phyloP scores from a whole-genome alignment of 2,329 filamentous ascomycete species.

The Colletotrichum tropicicola region DNA sequence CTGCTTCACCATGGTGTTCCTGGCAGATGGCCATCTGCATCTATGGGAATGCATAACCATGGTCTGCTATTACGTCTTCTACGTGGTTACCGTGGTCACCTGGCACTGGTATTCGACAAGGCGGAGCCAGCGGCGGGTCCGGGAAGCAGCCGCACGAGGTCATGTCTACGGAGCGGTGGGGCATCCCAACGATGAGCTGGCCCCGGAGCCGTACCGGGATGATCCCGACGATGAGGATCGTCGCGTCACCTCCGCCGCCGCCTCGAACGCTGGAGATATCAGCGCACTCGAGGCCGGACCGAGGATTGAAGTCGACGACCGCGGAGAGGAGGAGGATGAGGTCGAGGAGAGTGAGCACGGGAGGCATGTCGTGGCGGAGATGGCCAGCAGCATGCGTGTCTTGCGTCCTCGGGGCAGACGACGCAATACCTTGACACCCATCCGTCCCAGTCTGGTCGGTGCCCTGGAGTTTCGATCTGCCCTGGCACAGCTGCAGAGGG shows the following conservation, averaged over 20 bases:
- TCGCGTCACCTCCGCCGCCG: conserved; percentile 29
- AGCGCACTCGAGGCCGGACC: conserved; percentile 54
- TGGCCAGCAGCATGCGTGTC: conserved; percentile 93
- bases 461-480: conserved; percentile 94
- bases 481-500: conserved; percentile 84
- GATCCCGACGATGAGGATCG: conserved; percentile 56
- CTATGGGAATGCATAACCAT: conserved; percentile 91
- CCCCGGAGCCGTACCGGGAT: conserved; percentile 69
- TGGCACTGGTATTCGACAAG: conserved; percentile 90
- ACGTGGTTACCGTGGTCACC: conserved; percentile 85
- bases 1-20: conserved; percentile 85
- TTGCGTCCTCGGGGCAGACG: conserved; percentile 72
- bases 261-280: conserved; percentile 44
- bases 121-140: conserved; percentile 66
- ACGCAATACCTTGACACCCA: conserved; percentile 82
- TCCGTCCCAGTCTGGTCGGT: conserved; percentile 91
- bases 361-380: conserved; percentile 78
- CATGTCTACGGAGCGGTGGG: conserved; percentile 73
- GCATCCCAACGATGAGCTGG: conserved; percentile 61
- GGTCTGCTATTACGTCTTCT: conserved; percentile 91
- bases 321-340: conserved; percentile 46
- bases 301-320: conserved; percentile 56
- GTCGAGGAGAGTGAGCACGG: conserved; percentile 66
- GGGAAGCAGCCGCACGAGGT: conserved; percentile 77
- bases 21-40: conserved; percentile 84